These are phyloP conservation scores for Beauveria sp. DNA, from an alignment of 2,329 filamentous ascomycete genomes.

Conservation along the genomic window DNA sequence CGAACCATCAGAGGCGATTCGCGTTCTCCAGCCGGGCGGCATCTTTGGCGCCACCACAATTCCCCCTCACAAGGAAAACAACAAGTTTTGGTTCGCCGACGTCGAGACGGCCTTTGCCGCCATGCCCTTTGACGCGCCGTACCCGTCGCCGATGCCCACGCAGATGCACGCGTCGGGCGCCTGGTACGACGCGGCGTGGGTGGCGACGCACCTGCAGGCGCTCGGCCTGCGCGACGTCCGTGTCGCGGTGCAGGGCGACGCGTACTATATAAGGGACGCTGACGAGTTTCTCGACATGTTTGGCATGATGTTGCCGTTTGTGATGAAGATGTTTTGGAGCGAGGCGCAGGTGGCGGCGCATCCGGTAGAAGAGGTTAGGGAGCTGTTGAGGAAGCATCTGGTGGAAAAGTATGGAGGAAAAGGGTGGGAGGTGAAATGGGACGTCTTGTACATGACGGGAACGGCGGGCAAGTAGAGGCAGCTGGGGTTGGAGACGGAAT, in stretches of 20 bases:
- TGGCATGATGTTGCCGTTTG: slow-evolving; percentile 31
- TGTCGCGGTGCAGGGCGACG: slow-evolving; percentile 24
- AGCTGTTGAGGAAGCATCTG: slow-evolving; percentile 28
- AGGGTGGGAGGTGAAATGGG: slow-evolving; percentile 29
- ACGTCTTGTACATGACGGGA: slow-evolving; percentile 21
- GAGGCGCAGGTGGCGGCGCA: slow-evolving; percentile 33
- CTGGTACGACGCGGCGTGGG: slow-evolving; percentile 33
- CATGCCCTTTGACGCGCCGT: slow-evolving; percentile 32
- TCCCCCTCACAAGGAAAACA: slow-evolving; percentile 24
- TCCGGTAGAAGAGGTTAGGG: slow-evolving; percentile 28
- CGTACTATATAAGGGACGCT: slow-evolving; percentile 24
- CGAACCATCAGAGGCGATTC: slow-evolving; percentile 24
- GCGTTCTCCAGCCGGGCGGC: slow-evolving; percentile 32
- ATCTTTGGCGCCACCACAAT: slow-evolving; percentile 30
- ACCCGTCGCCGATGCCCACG: slow-evolving; percentile 27
- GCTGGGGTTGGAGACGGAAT: too few species aligned
- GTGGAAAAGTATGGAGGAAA: slow-evolving; percentile 30
- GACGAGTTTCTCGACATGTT: slow-evolving; percentile 29
- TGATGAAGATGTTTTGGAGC: slow-evolving; percentile 31
- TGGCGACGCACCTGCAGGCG: slow-evolving; percentile 26
- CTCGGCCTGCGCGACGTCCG: slow-evolving; percentile 32
- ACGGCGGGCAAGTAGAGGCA: slow-evolving; percentile 1
- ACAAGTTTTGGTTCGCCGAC: slow-evolving; percentile 29
- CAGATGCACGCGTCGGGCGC: slow-evolving; percentile 31
- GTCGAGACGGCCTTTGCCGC: slow-evolving; percentile 30